Evolutionary conservation across 768 basidiomycete genomes (phyloP).

Genomic region (Tricholoma bakamatsutake): DNA sequence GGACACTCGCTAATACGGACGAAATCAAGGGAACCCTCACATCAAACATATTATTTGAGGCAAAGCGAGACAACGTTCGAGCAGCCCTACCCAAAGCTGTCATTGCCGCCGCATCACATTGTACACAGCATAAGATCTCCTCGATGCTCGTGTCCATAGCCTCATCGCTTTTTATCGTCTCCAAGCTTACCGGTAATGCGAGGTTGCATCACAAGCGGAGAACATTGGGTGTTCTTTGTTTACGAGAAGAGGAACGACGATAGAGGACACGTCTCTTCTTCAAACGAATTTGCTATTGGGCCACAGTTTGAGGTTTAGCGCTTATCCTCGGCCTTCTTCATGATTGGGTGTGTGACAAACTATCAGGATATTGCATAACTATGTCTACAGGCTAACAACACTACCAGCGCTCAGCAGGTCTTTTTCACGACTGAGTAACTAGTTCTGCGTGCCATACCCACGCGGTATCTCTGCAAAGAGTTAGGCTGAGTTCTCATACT

Average conservation of each 20-base stretch:
- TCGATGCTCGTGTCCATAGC: neutral
- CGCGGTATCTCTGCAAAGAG: neutral
- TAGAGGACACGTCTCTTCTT: slow-evolving; percentile 1
- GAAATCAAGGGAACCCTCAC: slow-evolving; percentile 7
- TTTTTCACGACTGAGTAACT: neutral
- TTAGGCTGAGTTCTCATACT: neutral
- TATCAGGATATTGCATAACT: neutral
- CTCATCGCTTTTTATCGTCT: neutral
- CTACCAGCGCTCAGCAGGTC: neutral
- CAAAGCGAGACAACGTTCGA: slow-evolving; percentile 13
- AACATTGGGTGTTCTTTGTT: slow-evolving; percentile 13
- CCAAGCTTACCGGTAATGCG: slow-evolving; percentile 6
- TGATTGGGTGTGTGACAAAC: slow-evolving; percentile 9
- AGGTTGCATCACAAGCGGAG: slow-evolving; percentile 11
- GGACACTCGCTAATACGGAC: slow-evolving; percentile 7
- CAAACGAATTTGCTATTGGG: slow-evolving; percentile 4
- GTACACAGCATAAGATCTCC: slow-evolving; percentile 6
- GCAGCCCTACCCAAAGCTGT: slow-evolving; percentile 10
- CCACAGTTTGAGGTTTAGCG: slow-evolving; percentile 6
- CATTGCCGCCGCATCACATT: slow-evolving; percentile 12
- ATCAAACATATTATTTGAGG: slow-evolving; percentile 15
- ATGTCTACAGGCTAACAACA: neutral
- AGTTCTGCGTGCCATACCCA: neutral
- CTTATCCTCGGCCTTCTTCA: slow-evolving; percentile 9
- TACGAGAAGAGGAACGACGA: slow-evolving; percentile 2